Evolutionary conservation across 2,329 filamentous ascomycete genomes (phyloP).

Genomic region (Penicillium rolfsii): DNA sequence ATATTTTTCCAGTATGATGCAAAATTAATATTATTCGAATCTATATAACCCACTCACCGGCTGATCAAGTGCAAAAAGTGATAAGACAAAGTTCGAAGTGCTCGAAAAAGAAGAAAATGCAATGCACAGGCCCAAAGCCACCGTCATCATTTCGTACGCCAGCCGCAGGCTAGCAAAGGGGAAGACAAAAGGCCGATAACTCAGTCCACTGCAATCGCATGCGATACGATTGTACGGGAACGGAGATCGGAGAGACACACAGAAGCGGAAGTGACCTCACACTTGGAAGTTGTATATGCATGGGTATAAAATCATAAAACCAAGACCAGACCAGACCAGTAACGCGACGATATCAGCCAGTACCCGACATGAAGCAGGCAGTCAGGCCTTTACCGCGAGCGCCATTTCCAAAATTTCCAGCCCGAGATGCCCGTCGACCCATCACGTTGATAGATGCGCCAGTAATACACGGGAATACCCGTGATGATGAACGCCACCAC

Average conservation of each 20-base stretch:
- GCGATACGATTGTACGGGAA: neutral
- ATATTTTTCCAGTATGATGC: neutral
- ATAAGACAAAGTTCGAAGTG: conserved; percentile 18
- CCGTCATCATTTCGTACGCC: conserved; percentile 27
- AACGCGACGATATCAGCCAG: neutral
- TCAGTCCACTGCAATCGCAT: neutral
- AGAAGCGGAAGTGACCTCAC: conserved; percentile 13
- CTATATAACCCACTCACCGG: conserved; percentile 8
- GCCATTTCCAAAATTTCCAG: conserved; percentile 51
- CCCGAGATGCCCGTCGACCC: conserved; percentile 38
- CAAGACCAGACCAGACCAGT: conserved; percentile 4
- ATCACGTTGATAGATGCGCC: conserved; percentile 72
- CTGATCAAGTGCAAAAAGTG: conserved; percentile 9
- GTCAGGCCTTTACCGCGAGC: conserved; percentile 13
- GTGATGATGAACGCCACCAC: conserved; percentile 83
- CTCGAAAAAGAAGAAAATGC: conserved; percentile 3
- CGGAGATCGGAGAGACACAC: neutral
- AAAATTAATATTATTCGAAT: conserved; percentile 18
- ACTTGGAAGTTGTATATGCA: conserved; percentile 28
- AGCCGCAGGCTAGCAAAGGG: conserved; percentile 8
- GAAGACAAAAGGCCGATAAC: neutral
- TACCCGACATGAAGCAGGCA: neutral
- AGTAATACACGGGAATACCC: conserved; percentile 87
- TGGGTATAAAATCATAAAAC: conserved; percentile 32
- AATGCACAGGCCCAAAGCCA: conserved; percentile 17